Percentiles rank a stretch among this genome's conserved stretches.
Evolutionary conservation across 306 rosid species (phyloP).

Genomic region (Herpetospermum pedunculosum): DNA sequence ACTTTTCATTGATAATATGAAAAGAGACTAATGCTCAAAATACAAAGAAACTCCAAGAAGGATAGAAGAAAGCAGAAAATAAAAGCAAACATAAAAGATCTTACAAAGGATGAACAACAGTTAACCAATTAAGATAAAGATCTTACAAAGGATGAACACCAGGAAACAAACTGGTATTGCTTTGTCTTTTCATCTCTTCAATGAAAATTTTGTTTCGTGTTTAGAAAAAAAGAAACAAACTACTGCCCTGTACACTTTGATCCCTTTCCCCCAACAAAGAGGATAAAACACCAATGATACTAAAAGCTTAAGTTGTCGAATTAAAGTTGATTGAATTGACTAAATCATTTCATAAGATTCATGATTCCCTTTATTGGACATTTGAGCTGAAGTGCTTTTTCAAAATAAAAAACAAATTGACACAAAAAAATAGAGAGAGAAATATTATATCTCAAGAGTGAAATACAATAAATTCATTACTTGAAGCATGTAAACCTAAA

Average conservation of each 20-base stretch:
- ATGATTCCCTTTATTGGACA: not conserved
- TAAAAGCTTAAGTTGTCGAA: not conserved
- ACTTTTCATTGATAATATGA: too few relatives aligned
- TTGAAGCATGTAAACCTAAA: not conserved
- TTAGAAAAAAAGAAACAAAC: too few relatives aligned
- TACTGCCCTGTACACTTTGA: not conserved
- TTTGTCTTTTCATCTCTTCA: too few relatives aligned
- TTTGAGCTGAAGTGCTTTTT: slow-evolving; percentile 1
- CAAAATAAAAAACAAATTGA: not conserved
- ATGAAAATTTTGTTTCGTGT: too few relatives aligned
- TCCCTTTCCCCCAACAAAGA: not conserved
- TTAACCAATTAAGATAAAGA: too few relatives aligned
- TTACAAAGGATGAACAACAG: too few relatives aligned
- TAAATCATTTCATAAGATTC: not conserved
- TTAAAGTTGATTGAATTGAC: not conserved
- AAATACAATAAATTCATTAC: not conserved
- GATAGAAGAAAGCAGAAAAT: too few relatives aligned
- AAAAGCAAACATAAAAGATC: too few relatives aligned
- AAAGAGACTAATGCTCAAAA: too few relatives aligned
- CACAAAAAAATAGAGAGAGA: not conserved
- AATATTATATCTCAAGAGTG: not conserved
- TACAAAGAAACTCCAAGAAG: too few relatives aligned
- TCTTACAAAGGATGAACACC: too few relatives aligned
- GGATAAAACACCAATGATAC: not conserved
- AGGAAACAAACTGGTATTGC: too few relatives aligned